Base-by-base conservation (phyloP, 2,329 filamentous ascomycete species). In the Aspergillus sp. region DNA sequence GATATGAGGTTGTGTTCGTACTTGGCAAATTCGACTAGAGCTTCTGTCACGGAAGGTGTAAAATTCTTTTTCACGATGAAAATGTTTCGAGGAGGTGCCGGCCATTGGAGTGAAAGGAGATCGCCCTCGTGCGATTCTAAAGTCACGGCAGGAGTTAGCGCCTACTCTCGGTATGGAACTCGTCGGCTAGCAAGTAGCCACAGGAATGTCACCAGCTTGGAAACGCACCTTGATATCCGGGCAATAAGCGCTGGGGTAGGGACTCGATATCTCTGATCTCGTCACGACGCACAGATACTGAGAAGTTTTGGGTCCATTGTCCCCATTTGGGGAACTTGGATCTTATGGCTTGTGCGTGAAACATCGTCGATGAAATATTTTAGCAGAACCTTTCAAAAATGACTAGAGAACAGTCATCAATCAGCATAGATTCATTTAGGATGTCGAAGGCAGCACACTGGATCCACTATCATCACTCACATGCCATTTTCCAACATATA, bases 1-100 rank as follows among this genome's bases (percentile, higher is more conserved):
- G 27, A 47, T 37, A 7, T 45, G 41, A 7, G n/a, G 44, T 20
- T 19, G 7, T 33, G 7, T 20, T 32, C 57, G 19, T 67, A 74
- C 62, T 75, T 74, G 39, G 74, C 74, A 60, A 82, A 82, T 58
- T 82, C 79, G 50, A 82, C 61, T 33, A 84, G 65, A 2, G 80
- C 78, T 12, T 73, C 65, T 23, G 77, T 80, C 45, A 83, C 78
- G 23, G 69, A 67, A 2, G 74, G 70, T 2, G 79, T 78, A 54
- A 77, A 73, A 53, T 82, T 76, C 63, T 88, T 88, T 64, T 84
- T 83, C 41, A 86, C 78, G 48, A 88, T 68, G 49, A 88, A 74
- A 46, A 88, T 72, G 57, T 87, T 88, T 45, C 81, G 78, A 2
- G 83, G 84, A 32, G 83, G 82, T 13, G 76, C 74, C 4, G 83